A percentile compares a stretch with the other conserved stretches of the same genome.
Evolutionary conservation across 208 protist species (phyloP).

Genomic region (Plasmodiophora brassicae): DNA sequence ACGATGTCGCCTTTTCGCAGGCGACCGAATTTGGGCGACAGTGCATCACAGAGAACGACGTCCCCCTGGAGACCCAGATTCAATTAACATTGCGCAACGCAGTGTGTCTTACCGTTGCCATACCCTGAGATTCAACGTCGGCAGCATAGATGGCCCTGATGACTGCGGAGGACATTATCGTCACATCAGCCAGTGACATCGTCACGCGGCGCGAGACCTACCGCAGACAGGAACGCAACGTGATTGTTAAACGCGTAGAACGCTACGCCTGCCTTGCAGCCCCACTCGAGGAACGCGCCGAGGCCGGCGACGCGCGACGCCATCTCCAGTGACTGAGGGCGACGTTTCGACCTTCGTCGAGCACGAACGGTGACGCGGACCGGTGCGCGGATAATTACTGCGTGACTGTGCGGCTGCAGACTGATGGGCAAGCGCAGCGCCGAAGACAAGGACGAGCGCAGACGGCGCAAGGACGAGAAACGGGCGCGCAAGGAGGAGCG

Average conservation of each 20-base stretch:
- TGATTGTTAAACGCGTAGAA: not conserved
- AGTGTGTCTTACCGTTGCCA: no score
- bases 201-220: not conserved
- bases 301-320: not conserved
- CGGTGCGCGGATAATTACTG: not conserved
- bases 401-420: not conserved
- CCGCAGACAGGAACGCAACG: not conserved
- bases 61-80: no score
- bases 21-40: not conserved
- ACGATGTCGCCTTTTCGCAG: not conserved
- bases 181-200: not conserved
- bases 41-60: not conserved
- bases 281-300: not conserved
- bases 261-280: not conserved
- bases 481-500: not conserved
- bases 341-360: not conserved
- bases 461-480: not conserved
- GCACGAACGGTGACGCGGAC: not conserved
- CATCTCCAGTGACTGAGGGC: not conserved
- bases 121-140: slow-evolving; percentile 8
- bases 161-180: not conserved
- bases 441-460: not conserved
- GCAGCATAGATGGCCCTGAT: not conserved
- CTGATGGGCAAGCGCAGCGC: not conserved
- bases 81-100: no score